Base-by-base conservation (phyloP, 305 asterid species). In the Rubia balearica region DNA sequence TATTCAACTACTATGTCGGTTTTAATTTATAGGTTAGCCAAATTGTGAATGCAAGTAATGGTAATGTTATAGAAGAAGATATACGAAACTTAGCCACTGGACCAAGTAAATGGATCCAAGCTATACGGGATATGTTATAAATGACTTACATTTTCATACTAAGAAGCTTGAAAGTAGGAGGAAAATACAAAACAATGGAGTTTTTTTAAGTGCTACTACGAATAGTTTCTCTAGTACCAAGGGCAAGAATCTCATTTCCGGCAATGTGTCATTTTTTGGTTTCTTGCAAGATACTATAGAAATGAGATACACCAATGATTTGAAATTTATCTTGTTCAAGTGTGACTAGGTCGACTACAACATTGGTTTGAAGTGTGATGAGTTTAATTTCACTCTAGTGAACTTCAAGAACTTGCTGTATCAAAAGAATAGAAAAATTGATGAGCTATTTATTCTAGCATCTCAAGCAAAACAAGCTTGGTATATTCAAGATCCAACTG, bases 61-160 rank as follows among this genome's bases (percentile, higher is more conserved):
- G 12, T 5, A 61, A 30, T 24, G 38, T 4, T 53, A 53, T 17
- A 53, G 27, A 51, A 3, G n/a, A 49, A 48, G 62, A 68, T 3
- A 33, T 33, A 33, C 36, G 36, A 33, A 33, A 33, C 36, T 33
- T 33, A 5, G 36, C 0, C 0, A 7, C 3, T 7, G 33, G 63
- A 24, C 63, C 63, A 13, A 14, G 22, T 27, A 68, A 51, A 33
- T 51, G 48, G 48, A 36, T 30, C 4, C 2, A 27, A 13, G 43
- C 3, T 69, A 27, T 22, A 3, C 48, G 0, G 38, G 63, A n/a
- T 53, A 69, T 69, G 40, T 53, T 57, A 53, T 69, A 24, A 49
- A 49, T 51, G 64, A 63, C 13, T 69, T 49, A 12, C 53, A 17
- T 13, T 69, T 69, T 19, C 72, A 53, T 69, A 53, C 72, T 38